A percentile compares a stretch with the other conserved stretches of the same genome.
Evolutionary conservation across 305 asterid species (phyloP).

Genomic region (Fraxinus velutina): DNA sequence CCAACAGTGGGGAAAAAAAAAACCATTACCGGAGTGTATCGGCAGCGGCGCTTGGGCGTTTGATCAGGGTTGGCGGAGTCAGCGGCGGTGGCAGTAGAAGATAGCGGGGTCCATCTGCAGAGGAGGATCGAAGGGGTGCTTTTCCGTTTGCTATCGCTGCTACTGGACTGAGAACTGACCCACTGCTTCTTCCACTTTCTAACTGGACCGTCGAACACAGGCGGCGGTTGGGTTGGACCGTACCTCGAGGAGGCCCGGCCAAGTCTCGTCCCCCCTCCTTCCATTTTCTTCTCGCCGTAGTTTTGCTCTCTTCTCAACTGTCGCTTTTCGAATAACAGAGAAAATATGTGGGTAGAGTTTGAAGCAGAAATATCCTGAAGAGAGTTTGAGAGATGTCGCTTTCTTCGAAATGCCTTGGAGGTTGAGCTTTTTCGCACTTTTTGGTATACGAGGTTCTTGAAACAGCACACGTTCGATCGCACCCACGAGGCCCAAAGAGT

Average conservation of each 20-base stretch:
- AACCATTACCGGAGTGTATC: constrained; percentile 53
- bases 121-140: constrained; percentile 47
- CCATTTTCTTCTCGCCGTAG: constrained; percentile 36
- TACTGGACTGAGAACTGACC: constrained; percentile 47
- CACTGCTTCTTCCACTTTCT: constrained; percentile 85
- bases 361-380: constrained; percentile 14
- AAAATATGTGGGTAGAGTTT: constrained; percentile 20
- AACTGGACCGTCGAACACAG: constrained; percentile 71
- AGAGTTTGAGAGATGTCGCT: constrained; percentile 21
- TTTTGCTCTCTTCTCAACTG: not conserved
- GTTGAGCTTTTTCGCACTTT: constrained; percentile 19
- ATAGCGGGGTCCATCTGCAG: constrained; percentile 76
- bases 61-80: constrained; percentile 21
- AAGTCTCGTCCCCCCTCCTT: constrained; percentile 62
- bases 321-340: not conserved
- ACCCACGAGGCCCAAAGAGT: not conserved
- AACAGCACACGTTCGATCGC: not conserved
- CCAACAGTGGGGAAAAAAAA: not conserved
- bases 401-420: constrained; percentile 34
- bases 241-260: constrained; percentile 66
- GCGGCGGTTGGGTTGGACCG: constrained; percentile 48
- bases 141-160: constrained; percentile 26
- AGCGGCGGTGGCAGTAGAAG: constrained; percentile 34
- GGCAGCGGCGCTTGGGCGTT: constrained; percentile 65
- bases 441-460: not conserved